phyloP scores from a whole-genome alignment of 306 rosid species.

The Leucaena leucocephala region DNA sequence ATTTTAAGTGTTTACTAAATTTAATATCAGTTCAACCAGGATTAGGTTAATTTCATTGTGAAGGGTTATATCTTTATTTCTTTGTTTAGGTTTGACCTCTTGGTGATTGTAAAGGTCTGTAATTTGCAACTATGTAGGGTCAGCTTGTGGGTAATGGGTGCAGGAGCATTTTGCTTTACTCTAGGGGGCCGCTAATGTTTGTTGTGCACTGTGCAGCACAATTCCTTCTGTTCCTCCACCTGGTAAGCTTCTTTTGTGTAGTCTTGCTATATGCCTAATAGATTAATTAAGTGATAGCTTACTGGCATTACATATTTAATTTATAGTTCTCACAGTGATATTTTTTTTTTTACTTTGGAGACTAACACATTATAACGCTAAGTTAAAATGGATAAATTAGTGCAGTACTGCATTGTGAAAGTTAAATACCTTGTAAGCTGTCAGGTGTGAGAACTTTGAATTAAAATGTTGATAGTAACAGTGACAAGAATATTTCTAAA shows the following conservation, averaged over 20 bases:
- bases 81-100: neutral
- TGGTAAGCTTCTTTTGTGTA: conserved; percentile 43
- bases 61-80: no score
- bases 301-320: neutral
- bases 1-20: neutral
- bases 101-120: neutral
- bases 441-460: neutral
- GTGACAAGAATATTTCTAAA: no score
- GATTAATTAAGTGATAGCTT: neutral
- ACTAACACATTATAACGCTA: neutral
- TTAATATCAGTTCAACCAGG: no score
- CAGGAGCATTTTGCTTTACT: no score
- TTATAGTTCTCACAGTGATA: conserved; percentile 8
- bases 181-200: no score
- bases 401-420: no score
- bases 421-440: no score
- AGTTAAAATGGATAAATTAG: neutral
- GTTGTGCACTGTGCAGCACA: conserved; percentile 27
- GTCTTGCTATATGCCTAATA: neutral
- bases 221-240: conserved; percentile 68
- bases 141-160: no score
- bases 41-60: no score
- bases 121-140: no score
- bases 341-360: neutral
- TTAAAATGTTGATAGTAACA: no score